Evolutionary conservation across 176 grass and related monocot species (phyloP), one percentile per base, ranked within the genome.

Genomic region (Miscanthus lutarioriparius): DNA sequence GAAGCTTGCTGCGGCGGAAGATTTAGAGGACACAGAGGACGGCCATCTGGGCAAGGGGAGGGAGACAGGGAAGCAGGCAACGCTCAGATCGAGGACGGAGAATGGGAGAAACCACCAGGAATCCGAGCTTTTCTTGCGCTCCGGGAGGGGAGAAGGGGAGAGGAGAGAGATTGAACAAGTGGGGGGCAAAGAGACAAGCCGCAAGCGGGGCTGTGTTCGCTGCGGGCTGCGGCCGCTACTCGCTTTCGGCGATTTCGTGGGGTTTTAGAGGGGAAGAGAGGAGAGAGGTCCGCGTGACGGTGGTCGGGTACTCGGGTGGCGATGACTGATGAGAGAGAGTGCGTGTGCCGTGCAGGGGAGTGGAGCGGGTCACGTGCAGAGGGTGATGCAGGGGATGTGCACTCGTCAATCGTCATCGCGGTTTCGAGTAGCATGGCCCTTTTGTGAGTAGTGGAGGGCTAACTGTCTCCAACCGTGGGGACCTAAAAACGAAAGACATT

Each of bases 1-100:
- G 7, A 26, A 40, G 43, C 17, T 26, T 2, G 67, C 63, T 4
- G 65, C 40, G 5, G 64, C 39, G 49, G 48, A 45, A 70, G 87
- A 80, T 89, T 85, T 7, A 78, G 82, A 61, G 26, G 68, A 48
- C 83, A 70, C 64, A 70, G 48, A 85, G 39, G 83, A 61, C 72
- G 83, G 53, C 14, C 83, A 91, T 78, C 89, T 65, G 78, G 68
- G 19, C 79, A 76, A 38, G 64, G 83, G 64, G 86, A 30, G 53
- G 23, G 78, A 35, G 81, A 62, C 48, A 77, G 41, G 39, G 68
- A 84, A 63, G 63, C 67, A 69, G 82, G 67, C 63, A 72, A 68
- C 45, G 80, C 84, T 64, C 91, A 87, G 89, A 91, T 91, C 83
- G 83, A 88, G 64, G 86, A 62, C 67, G 65, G 79, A 26, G 70